Base-by-base conservation (phyloP, 2,329 filamentous ascomycete genomes). In the Cephalotrichum gorgonifer region DNA sequence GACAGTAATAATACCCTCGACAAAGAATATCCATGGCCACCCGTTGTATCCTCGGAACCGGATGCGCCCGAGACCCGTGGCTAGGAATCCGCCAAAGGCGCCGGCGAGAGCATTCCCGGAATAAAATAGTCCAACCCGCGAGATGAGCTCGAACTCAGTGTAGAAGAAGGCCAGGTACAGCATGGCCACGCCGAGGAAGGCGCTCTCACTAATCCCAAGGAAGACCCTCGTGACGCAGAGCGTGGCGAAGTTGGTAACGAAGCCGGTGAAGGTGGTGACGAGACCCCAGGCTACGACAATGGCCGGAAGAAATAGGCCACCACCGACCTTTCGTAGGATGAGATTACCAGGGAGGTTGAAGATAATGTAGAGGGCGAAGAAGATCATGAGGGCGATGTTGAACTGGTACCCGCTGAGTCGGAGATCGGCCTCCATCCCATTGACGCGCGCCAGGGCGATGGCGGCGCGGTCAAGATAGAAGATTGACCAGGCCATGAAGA, bases 71-170 rank as follows among this genome's bases (percentile, higher is more conserved):
- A 74, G 68, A 3, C 64, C 64, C 51, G 66, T 67, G 33, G 64
- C 63, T 8, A 73, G 59, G 22, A 73, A 67, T 6, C 64, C 70
- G 14, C 78, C 79, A 55, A 84, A 83, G 0, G 76, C 83, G 0
- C 83, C 83, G 0, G 81, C 80, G 0, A 87, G 65, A 0, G 83
- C 81, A 1, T 83, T 83, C 0, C 81, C 81, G 3, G 79, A 83
- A 66, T 58, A 59, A 38, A 59, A 58, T 1, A 58, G 50, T 3
- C 56, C 56, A 6, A 57, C 53, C 2, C 57, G 54, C 15, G 54
- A 46, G 11, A 55, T 53, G 28, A 60, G 51, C 35, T 60, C 54
- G n/a, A 55, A 50, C 3, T 48, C 44, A 2, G 53, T 57, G 30
- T 60, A 60, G 42, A 58, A 60, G 45, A 59, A 58, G 14, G 51